These are phyloP conservation scores for Cytidiella melzeri DNA, from an alignment of 768 basidiomycete genomes.

Conservation along the genomic window DNA sequence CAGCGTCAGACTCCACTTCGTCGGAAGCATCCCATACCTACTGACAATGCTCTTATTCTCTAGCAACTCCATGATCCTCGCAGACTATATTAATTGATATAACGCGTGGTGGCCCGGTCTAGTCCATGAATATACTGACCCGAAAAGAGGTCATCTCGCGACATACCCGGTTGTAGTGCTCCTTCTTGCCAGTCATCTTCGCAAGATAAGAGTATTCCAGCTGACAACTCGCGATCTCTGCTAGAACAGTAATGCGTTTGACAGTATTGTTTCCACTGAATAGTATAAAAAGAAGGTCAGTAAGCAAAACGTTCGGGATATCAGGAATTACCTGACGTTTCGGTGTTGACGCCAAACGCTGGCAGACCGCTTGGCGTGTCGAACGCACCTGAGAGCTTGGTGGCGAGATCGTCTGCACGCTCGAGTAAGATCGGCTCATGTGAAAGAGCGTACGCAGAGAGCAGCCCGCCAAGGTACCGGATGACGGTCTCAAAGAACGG, in stretches of 20 bases:
- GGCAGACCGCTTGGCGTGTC: slow-evolving; percentile 67
- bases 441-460: slow-evolving; percentile 78
- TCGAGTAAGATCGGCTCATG: slow-evolving; percentile 53
- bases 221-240: slow-evolving; percentile 80
- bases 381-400: slow-evolving; percentile 68
- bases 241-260: slow-evolving; percentile 33
- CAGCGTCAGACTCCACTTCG: too few species aligned
- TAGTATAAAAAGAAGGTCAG: too few species aligned
- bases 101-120: too few species aligned
- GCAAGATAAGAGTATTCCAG: slow-evolving; percentile 87
- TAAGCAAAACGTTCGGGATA: too few species aligned
- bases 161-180: slow-evolving; percentile 52
- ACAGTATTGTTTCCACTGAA: slow-evolving; percentile 37
- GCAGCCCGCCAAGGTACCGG: slow-evolving; percentile 80
- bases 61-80: background rate
- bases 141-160: too few species aligned
- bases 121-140: too few species aligned
- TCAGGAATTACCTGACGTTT: too few species aligned
- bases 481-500: slow-evolving; percentile 80
- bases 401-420: slow-evolving; percentile 74
- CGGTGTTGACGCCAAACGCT: slow-evolving; percentile 60
- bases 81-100: too few species aligned
- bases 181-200: slow-evolving; percentile 65
- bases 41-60: too few species aligned
- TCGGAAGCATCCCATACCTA: slow-evolving; percentile 8